Percentiles rank a stretch among this genome's conserved stretches.
These are phyloP conservation scores for Cicer pinnatifidum DNA, from an alignment of 306 rosid species.

Conservation along the genomic window DNA sequence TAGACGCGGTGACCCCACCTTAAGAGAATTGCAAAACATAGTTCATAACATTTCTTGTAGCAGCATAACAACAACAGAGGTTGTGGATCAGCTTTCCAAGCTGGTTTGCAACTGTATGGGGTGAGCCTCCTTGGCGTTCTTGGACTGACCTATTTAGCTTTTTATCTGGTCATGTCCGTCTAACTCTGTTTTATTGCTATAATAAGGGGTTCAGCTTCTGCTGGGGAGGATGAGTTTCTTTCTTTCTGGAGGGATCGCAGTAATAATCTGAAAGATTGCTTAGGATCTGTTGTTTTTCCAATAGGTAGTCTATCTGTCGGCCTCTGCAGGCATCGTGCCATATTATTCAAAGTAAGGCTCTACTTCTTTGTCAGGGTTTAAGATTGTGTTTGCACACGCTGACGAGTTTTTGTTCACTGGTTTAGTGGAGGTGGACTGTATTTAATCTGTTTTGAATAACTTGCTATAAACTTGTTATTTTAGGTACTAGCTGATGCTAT, in stretches of 20 bases:
- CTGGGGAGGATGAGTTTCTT: conserved; percentile 70
- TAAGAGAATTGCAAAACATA: conserved; percentile 84
- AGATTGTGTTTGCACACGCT: conserved; percentile 38
- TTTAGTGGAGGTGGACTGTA: conserved; percentile 23
- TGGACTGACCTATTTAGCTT: conserved; percentile 41
- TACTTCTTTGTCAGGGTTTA: conserved; percentile 26
- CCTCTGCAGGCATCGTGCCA: conserved; percentile 95
- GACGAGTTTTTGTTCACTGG: conserved; percentile 31
- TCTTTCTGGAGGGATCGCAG: conserved; percentile 85
- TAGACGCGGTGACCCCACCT: conserved; percentile 71
- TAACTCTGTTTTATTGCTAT: conserved; percentile 59
- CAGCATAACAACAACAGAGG: conserved; percentile 78
- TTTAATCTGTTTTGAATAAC: conserved; percentile 38
- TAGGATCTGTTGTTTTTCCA: conserved; percentile 94
- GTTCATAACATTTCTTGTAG: conserved; percentile 63
- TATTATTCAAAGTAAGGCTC: conserved; percentile 88
- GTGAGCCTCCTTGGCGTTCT: conserved; percentile 62
- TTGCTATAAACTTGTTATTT: conserved; percentile 45
- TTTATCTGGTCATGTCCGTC: conserved; percentile 43
- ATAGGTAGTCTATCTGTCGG: conserved; percentile 90
- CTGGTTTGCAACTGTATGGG: conserved; percentile 90
- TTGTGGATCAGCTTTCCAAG: conserved; percentile 91
- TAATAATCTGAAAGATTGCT: conserved; percentile 76
- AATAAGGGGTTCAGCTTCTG: conserved; percentile 87
- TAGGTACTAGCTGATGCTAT: conserved; percentile 92